phyloP scores from a whole-genome alignment of 371 early-diverging fungal species.

The Mortierella sp. region DNA sequence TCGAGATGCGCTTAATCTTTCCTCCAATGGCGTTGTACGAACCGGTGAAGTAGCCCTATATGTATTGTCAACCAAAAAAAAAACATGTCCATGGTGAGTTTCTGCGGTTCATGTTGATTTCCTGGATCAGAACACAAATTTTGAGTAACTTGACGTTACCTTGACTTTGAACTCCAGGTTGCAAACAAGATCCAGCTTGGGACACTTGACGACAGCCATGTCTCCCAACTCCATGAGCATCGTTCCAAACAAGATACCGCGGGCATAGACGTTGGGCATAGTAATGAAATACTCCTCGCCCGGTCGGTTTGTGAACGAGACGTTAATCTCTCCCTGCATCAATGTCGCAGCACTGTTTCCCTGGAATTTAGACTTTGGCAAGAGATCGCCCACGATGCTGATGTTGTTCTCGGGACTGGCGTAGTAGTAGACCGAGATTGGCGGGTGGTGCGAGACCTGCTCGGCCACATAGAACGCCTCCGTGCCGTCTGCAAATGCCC shows the following conservation, averaged over 20 bases:
- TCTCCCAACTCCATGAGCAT: constrained; percentile 97
- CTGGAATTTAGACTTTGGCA: constrained; percentile 91
- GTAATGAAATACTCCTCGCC: constrained; percentile 85
- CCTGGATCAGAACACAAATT: no score
- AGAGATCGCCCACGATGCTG: constrained; percentile 84
- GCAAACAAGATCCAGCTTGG: constrained; percentile 79
- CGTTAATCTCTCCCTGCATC: constrained; percentile 84
- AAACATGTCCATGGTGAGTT: neutral
- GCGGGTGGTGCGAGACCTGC: constrained; percentile 98
- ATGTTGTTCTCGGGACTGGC: constrained; percentile 88
- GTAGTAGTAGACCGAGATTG: constrained; percentile 90
- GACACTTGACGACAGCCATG: constrained; percentile 77
- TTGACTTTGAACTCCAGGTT: constrained; percentile 94
- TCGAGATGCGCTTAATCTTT: constrained; percentile 84
- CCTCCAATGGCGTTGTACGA: constrained; percentile 87
- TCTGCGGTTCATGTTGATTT: neutral
- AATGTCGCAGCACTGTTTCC: constrained; percentile 94
- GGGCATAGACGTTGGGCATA: constrained; percentile 94
- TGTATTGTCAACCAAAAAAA: neutral
- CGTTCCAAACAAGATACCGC: constrained; percentile 93
- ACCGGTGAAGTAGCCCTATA: constrained; percentile 87
- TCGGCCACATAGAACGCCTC: constrained; percentile 90
- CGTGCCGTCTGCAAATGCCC: constrained; percentile 78
- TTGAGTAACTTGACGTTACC: constrained; percentile 66
- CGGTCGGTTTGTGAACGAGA: constrained; percentile 72